Percentiles rank a stretch among this genome's conserved stretches.
These are phyloP conservation scores for Iberis pinnata DNA, from an alignment of 345 rosid genomes.

Conservation along the genomic window DNA sequence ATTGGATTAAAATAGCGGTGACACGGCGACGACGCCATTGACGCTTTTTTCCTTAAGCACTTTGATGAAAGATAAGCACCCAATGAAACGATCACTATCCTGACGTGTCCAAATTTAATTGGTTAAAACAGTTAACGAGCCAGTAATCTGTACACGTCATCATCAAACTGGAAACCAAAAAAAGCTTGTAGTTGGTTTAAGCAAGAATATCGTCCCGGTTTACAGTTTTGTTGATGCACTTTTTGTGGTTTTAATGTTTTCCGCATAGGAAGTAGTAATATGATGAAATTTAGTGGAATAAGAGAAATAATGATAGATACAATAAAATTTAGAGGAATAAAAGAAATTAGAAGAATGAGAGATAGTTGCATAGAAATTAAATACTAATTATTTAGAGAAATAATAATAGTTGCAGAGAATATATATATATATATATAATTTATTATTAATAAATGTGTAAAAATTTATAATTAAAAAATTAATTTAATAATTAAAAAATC, in stretches of 20 bases:
- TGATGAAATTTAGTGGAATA: no score
- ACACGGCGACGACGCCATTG: constrained; percentile 30
- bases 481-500: no score
- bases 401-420: no score
- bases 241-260: not conserved
- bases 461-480: no score
- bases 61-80: constrained; percentile 16
- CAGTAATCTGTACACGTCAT: constrained; percentile 2
- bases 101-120: constrained; percentile 12
- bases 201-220: not conserved
- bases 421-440: no score
- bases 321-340: no score
- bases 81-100: constrained; percentile 7
- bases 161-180: not conserved
- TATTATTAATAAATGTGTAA: no score
- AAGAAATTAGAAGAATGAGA: no score
- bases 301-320: no score
- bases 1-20: constrained; percentile 15
- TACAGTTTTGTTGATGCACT: not conserved
- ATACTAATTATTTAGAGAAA: no score
- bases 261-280: no score
- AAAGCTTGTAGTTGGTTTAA: constrained; percentile 5
- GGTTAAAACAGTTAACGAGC: not conserved
- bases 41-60: not conserved
- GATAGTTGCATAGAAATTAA: no score